A percentile compares a stretch with the other conserved stretches of the same genome.
These are phyloP conservation scores for Oehlia diaphana DNA, from an alignment of 192 early-diverging fungal genomes.

Conservation along the genomic window DNA sequence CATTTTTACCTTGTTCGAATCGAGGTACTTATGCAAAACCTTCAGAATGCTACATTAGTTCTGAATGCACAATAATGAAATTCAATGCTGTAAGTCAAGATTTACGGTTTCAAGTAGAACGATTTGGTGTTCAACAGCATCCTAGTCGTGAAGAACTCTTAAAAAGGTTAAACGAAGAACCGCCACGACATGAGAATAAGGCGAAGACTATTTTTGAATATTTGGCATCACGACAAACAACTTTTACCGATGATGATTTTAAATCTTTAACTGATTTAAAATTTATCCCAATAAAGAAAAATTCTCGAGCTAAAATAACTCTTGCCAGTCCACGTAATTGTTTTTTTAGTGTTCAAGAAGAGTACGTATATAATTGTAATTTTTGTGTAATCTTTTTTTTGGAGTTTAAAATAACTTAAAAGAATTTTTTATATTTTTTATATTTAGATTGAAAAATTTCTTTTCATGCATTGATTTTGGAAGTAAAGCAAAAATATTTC, in stretches of 20 bases:
- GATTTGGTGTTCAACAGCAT: conserved; percentile 64
- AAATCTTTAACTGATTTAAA: conserved; percentile 38
- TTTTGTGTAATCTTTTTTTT: no score
- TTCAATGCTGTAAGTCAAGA: conserved; percentile 65
- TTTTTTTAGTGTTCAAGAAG: not conserved
- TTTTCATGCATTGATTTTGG: conserved; percentile 74
- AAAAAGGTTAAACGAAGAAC: conserved; percentile 36
- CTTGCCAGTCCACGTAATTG: no score
- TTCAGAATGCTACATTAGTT: conserved; percentile 62
- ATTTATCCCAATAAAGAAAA: conserved; percentile 63
- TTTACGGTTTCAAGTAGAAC: conserved; percentile 48
- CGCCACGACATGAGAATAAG: conserved; percentile 34
- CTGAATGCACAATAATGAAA: conserved; percentile 60
- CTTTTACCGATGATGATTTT: conserved; percentile 59
- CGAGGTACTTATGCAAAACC: conserved; percentile 52
- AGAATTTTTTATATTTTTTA: conserved; percentile 18
- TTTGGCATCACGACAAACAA: conserved; percentile 60
- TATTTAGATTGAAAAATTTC: conserved; percentile 49
- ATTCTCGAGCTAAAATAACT: not conserved
- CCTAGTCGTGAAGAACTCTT: conserved; percentile 49
- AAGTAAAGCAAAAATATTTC: conserved; percentile 65
- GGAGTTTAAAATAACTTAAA: conserved; percentile 10
- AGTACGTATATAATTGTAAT: not conserved
- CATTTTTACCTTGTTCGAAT: conserved; percentile 63
- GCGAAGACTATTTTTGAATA: conserved; percentile 67